Evolutionary conservation across 2,329 filamentous ascomycete species (phyloP).

Genomic region (Scedosporium apiospermum): DNA sequence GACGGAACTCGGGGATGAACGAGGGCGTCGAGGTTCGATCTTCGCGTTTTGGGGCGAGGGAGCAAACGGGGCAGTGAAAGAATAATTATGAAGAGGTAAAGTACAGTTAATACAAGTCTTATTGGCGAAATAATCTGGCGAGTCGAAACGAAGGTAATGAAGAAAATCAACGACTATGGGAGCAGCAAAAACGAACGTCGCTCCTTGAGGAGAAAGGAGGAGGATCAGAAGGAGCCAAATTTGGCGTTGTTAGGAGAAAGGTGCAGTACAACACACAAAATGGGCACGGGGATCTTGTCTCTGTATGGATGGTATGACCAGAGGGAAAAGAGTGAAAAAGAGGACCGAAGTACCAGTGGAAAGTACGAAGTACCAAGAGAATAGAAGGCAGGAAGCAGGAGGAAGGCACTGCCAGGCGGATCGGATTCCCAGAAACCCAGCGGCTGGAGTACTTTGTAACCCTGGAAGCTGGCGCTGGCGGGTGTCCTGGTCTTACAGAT

Average conservation of each 20-base stretch:
- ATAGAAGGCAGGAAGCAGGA: background rate
- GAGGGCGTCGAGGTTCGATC: background rate
- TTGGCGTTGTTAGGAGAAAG: conserved; percentile 2
- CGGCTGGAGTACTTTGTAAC: too few species aligned
- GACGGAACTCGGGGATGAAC: background rate
- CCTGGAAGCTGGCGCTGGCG: too few species aligned
- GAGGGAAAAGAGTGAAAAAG: background rate
- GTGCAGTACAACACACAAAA: background rate
- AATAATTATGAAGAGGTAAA: background rate
- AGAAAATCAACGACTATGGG: conserved; percentile 5
- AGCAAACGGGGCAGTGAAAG: background rate
- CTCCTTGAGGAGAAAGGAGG: conserved; percentile 3
- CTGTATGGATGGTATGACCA: background rate
- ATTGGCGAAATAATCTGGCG: background rate
- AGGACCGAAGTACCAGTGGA: background rate
- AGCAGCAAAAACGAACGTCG: conserved; percentile 5
- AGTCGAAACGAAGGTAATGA: conserved; percentile 8
- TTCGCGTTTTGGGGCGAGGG: background rate
- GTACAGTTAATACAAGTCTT: background rate
- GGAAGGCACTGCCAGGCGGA: background rate
- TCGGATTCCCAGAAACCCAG: background rate
- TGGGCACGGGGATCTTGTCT: background rate
- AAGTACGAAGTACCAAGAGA: background rate
- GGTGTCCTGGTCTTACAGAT: too few species aligned
- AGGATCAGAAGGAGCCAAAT: conserved; percentile 6